Base-by-base conservation (phyloP, 306 rosid genomes). In the Cicer judaicum region DNA sequence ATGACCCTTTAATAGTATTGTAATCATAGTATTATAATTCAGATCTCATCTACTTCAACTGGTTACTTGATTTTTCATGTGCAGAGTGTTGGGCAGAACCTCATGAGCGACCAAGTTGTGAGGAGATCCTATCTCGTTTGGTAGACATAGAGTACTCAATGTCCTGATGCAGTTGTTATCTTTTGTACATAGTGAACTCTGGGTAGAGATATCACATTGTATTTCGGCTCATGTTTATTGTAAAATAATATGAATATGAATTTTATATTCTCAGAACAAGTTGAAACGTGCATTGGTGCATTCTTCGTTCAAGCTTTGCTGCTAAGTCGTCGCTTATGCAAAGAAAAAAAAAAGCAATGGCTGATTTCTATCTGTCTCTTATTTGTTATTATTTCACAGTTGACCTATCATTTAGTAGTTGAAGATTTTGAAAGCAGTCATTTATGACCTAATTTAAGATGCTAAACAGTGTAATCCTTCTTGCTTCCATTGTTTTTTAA, bases 1-100 rank as follows among this genome's bases (percentile, higher is more conserved):
- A 11, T 34, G 48, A 49, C 74, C n/a, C 66, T 41, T 75, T 46
- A 41, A 6, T 11, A 16, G 5, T 29, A 13, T 55, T 24, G 34
- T 42, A 21, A 48, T 38, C 59, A n/a, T 52, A 47, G 56, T 59
- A 48, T 46, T 48, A 68, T 3, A 67, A 46, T 54, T 62, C 39
- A 49, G 21, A 63, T 54, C 24, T 44, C 44, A 65, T 64, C 16
- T 49, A 61, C 54, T 47, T 68, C 63, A 54, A 70, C 81, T 69
- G 64, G 15, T 72, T 55, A 2, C 69, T 21, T 50, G 18, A 61
- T 48, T 72, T 72, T 18, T 63, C 7, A 36, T 52, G 65, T 73
- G 83, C 88, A 94, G 99, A 94, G 79, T 94, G 99, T 83, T 94
- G 97, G 95, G 89, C 85, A 19, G 99, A 94, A 81, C 89, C 93